Evolutionary conservation across 306 rosid species (phyloP).

Genomic region (Aeschynomene evenia): DNA sequence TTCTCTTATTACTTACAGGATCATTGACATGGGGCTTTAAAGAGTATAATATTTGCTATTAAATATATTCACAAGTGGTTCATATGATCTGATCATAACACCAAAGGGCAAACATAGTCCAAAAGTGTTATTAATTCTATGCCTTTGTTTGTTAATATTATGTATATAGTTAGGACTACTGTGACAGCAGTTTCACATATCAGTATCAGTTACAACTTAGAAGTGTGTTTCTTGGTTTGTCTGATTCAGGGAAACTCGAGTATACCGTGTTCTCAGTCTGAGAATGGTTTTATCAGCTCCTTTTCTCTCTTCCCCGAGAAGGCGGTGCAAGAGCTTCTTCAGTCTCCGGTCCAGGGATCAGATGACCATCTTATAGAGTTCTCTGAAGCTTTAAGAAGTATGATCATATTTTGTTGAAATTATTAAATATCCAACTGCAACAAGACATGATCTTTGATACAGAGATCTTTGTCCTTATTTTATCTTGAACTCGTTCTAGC

Average conservation of each 20-base stretch:
- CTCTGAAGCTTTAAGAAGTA: constrained; percentile 97
- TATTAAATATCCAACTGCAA: constrained; percentile 39
- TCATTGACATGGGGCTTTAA: background rate
- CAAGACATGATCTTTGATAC: constrained; percentile 35
- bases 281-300: constrained; percentile 64
- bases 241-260: constrained; percentile 58
- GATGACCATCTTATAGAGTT: constrained; percentile 94
- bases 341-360: constrained; percentile 60
- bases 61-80: background rate
- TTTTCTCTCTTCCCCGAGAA: constrained; percentile 70
- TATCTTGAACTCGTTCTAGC: constrained; percentile 60
- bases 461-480: constrained; percentile 38
- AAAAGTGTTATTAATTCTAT: background rate
- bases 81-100: background rate
- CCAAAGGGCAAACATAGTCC: background rate
- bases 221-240: constrained; percentile 11
- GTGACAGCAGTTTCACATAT: background rate
- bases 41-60: background rate
- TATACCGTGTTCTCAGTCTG: constrained; percentile 50
- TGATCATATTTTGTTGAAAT: constrained; percentile 39
- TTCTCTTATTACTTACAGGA: constrained; percentile 7
- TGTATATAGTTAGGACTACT: background rate
- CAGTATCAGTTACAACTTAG: constrained; percentile 10
- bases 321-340: constrained; percentile 79
- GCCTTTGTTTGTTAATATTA: background rate